Base-by-base conservation (phyloP, 163 green algal genomes). In the Scenedesmus sp. region DNA sequence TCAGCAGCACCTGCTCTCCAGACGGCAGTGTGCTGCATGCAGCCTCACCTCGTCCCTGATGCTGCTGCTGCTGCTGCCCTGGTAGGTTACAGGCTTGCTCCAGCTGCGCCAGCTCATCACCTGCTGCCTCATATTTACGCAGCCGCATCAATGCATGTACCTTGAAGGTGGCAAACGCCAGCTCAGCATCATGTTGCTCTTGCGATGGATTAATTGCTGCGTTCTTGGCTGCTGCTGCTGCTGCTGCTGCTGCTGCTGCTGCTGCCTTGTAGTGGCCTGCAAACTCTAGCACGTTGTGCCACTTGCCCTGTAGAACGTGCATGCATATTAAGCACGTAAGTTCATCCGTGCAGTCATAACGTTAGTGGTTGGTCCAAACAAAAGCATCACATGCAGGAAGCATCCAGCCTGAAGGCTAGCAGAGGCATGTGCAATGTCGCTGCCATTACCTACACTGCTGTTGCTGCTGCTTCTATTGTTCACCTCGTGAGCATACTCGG, bases 81-180 rank as follows among this genome's bases (percentile, higher is more conserved):
- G 82, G 82, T 35, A 87, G 26, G 61, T 87, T 26, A 26, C 65
- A 76, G 30, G 65, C 26, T 30, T 40, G 65, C 26, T 35, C 82
- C 16, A 87, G 53, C 53, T 87, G 82, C 35, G 82, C 82, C 51
- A 87, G 82, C n/a, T 87, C 82, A 78, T 56, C 53, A 12, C 35
- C 82, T 51, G 82, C 82, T 51, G 46, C n/a, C 26, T 42, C 46
- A 42, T 59, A 78, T 35, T 26, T 59, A 16, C 82, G n/a, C 51
- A 87, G 53, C 18, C 82, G 49, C 82, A 87, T 87, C n/a, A 87
- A 37, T 7, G 82, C 49, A 35, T 78, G 43, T 13, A 87, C 82
- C 53, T 87, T 87, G 82, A 76, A 87, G 18, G 53, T 78, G 35
- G 51, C 70, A 40, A 87, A 87, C 15, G 82, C 82, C 35, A 87